Evolutionary conservation across 106 monocot species (phyloP).

Genomic region (Dendrobium officinale): DNA sequence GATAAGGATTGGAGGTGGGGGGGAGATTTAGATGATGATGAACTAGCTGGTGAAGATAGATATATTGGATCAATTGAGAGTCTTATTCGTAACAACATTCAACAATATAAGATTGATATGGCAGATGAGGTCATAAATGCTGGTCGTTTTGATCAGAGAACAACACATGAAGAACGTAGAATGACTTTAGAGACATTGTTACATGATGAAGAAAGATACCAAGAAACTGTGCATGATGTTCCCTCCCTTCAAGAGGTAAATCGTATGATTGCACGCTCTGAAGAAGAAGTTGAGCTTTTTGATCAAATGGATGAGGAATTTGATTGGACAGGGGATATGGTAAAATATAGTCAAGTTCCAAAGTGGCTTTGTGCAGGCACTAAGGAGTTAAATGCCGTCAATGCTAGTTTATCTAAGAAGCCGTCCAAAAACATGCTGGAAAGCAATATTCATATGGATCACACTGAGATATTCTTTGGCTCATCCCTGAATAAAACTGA

Average conservation of each 20-base stretch:
- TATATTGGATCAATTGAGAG: conserved; percentile 94
- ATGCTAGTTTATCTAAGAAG: conserved; percentile 72
- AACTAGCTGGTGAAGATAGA: conserved; percentile 86
- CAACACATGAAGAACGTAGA: conserved; percentile 94
- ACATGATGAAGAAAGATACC: conserved; percentile 92
- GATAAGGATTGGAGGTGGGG: conserved; percentile 57
- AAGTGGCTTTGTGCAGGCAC: conserved; percentile 79
- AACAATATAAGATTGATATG: conserved; percentile 99
- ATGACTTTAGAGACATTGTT: conserved; percentile 87
- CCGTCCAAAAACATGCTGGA: conserved; percentile 60
- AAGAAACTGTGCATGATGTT: conserved; percentile 92
- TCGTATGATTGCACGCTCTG: conserved; percentile 87
- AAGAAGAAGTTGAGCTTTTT: conserved; percentile 88
- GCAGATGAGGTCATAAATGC: conserved; percentile 99
- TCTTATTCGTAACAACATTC: conserved; percentile 93
- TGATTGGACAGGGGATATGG: conserved; percentile 87
- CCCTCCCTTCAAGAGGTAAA: conserved; percentile 89
- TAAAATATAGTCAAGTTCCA: conserved; percentile 73
- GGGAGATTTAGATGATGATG: conserved; percentile 85
- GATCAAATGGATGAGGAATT: conserved; percentile 99
- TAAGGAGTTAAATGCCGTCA: conserved; percentile 56
- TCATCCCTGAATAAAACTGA: conserved; percentile 35
- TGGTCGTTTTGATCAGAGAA: conserved; percentile 96
- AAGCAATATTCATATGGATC: conserved; percentile 28
- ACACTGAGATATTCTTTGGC: conserved; percentile 16